Conservation (phyloP, 768 basidiomycete genomes). For the Pholiota microspora region DNA sequence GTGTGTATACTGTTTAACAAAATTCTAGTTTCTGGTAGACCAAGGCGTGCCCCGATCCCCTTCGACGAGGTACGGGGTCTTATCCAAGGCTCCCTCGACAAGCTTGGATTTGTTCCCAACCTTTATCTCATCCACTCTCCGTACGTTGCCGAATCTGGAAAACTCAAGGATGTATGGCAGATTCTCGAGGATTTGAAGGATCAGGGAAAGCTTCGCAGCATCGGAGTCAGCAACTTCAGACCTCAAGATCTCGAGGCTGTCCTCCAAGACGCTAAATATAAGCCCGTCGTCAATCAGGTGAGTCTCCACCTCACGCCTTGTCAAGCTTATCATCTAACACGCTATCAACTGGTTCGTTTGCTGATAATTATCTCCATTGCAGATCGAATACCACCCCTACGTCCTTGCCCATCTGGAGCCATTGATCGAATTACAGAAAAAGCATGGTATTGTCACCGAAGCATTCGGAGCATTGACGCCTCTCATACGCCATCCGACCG, state of each 20-base stretch:
- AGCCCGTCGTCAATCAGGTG: slow-evolving; percentile 56
- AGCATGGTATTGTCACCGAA: slow-evolving; percentile 36
- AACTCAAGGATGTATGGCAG: slow-evolving; percentile 41
- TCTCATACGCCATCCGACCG: slow-evolving; percentile 32
- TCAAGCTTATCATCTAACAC: background rate
- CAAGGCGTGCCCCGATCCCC: slow-evolving; percentile 22
- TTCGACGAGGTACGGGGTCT: slow-evolving; percentile 34
- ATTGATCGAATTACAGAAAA: slow-evolving; percentile 30
- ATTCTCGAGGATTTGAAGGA: slow-evolving; percentile 48
- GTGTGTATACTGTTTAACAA: background rate
- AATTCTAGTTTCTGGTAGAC: no score
- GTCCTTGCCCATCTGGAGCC: slow-evolving; percentile 30
- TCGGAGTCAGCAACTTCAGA: slow-evolving; percentile 55
- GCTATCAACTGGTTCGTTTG: background rate
- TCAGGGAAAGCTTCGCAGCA: slow-evolving; percentile 36
- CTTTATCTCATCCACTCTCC: slow-evolving; percentile 53
- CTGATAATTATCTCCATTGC: background rate
- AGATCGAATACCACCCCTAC: slow-evolving; percentile 39
- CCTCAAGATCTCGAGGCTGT: slow-evolving; percentile 42
- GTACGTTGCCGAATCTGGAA: slow-evolving; percentile 24
- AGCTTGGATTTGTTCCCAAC: slow-evolving; percentile 47
- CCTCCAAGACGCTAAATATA: slow-evolving; percentile 41
- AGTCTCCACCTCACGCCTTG: slow-evolving; percentile 6
- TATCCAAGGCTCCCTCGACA: slow-evolving; percentile 44
- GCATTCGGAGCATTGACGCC: slow-evolving; percentile 38